These are phyloP conservation scores for Ustilago vetiveriae DNA, from an alignment of 1,284 basidiomycete species.

Conservation along the genomic window DNA sequence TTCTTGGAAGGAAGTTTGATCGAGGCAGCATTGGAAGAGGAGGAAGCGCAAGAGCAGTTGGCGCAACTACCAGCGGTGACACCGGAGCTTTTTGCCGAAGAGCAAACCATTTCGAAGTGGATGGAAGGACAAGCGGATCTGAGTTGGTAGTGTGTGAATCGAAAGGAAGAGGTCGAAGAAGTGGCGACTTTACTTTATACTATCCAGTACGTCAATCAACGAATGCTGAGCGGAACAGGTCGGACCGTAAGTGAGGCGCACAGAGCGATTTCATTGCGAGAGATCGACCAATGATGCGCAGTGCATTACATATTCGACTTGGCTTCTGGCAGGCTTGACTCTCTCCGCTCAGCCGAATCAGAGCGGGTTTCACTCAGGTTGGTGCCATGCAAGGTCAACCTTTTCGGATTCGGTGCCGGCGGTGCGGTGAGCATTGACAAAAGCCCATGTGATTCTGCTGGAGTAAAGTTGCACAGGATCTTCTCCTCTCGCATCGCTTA, in stretches of 20 bases:
- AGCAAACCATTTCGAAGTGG: conserved; percentile 31
- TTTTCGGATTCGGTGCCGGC: too few relatives aligned
- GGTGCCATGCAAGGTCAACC: too few relatives aligned
- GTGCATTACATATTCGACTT: conserved; percentile 18
- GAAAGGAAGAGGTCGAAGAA: too few relatives aligned
- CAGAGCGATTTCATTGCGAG: neutral
- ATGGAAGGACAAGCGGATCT: neutral
- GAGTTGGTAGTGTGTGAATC: neutral
- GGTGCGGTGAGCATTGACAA: too few relatives aligned
- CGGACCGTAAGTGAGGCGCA: neutral
- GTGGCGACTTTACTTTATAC: too few relatives aligned
- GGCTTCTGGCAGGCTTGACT: too few relatives aligned
- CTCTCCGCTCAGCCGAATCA: too few relatives aligned
- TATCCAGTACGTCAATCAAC: too few relatives aligned
- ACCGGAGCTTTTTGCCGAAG: conserved; percentile 23
- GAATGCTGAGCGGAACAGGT: too few relatives aligned
- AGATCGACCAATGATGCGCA: conserved; percentile 19
- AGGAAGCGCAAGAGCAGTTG: conserved; percentile 37
- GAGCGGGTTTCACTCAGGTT: too few relatives aligned
- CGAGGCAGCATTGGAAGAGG: conserved; percentile 15
- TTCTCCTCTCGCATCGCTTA: neutral
- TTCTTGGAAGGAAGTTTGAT: conserved; percentile 35
- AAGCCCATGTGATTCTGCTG: too few relatives aligned
- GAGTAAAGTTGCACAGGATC: neutral
- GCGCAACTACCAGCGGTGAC: conserved; percentile 17